Base-by-base conservation (phyloP, 2,329 filamentous ascomycete genomes). In the Aspergillus amoenus region DNA sequence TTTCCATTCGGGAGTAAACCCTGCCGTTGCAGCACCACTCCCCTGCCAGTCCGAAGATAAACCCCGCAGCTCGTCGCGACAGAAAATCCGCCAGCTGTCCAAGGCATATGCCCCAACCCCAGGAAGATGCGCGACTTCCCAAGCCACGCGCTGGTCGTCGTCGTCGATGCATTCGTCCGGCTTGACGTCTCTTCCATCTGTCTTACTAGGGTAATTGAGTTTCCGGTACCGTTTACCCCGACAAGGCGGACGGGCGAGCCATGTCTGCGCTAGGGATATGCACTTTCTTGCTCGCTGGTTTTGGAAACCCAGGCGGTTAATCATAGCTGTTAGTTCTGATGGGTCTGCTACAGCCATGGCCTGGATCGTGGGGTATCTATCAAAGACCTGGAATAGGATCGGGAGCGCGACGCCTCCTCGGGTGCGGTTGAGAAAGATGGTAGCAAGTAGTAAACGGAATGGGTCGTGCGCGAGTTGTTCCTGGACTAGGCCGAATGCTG, bases 31-130 rank as follows among this genome's bases (percentile, higher is more conserved):
- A 59, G 67, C 76, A 62, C 63, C 83, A 69, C 66, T 78, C 1
- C 88, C 89, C 66, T 85, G 87, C 84, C 88, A 91, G 61, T 87
- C 84, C 9, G 75, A 70, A 1, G 88, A 85, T 17, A 86, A 73
- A 0, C 86, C 88, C 7, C 92, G 82, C 22, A 96, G 73, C 32
- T 82, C 79, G 70, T 97, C 93, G 2, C 93, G 85, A 70, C 91
- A 96, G 73, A 97, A 97, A 61, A 97, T 96, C 3, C 93, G 85
- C 90, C 91, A 97, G 68, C 89, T 93, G 73, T 97, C 93, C 48
- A 93, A 79, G 0, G 91, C 89, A 72, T 97, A 97, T 1, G 85
- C 81, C 15, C 92, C 90, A 55, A 82, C 71, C 53, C 90, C 87
- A 0, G 91, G 92, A 56, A 97, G 78, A 71, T 96, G 90, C 0